phyloP scores from a whole-genome alignment of 2,329 filamentous ascomycete genomes.

The Mollisia scopiformis region DNA sequence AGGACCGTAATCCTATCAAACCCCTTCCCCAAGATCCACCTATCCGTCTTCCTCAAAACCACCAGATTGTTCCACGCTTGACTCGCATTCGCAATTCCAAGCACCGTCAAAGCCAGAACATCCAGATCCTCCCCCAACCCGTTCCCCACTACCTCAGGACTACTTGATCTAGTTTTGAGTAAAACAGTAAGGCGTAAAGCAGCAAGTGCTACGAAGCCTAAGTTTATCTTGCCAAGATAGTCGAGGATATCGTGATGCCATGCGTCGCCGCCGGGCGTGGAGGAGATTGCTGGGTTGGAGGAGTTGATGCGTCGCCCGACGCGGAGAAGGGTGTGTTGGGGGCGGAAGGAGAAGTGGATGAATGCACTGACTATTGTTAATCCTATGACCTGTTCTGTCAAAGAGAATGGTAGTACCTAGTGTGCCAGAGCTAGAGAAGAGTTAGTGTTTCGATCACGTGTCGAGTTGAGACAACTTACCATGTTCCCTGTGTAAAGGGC shows the following conservation, averaged over 20 bases:
- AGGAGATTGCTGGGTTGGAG: not conserved
- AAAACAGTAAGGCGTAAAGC: not conserved
- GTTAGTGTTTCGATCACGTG: not conserved
- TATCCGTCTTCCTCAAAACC: not conserved
- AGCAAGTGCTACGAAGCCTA: not conserved
- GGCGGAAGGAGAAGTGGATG: slow-evolving; percentile 5
- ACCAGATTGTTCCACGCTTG: slow-evolving; percentile 4
- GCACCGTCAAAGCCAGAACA: slow-evolving; percentile 9
- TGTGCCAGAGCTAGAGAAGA: slow-evolving; percentile 4
- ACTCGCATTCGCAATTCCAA: slow-evolving; percentile 8
- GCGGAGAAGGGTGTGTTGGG: not conserved
- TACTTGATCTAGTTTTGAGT: not conserved
- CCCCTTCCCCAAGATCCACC: slow-evolving; percentile 1
- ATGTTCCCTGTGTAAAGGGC: slow-evolving; percentile 4
- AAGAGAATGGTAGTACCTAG: not conserved
- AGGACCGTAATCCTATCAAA: slow-evolving; percentile 10
- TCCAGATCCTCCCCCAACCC: slow-evolving; percentile 2
- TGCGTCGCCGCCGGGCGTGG: not conserved
- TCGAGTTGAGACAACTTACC: not conserved
- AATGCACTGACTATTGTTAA: not conserved
- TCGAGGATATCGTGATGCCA: slow-evolving; percentile 10
- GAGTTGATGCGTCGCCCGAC: not conserved
- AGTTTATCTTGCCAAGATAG: slow-evolving; percentile 6
- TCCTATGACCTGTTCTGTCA: not conserved
- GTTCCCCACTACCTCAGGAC: not conserved